phyloP scores from a whole-genome alignment of 225 moss, liverwort and hornwort species.

The Rhytidiadelphus loreus region DNA sequence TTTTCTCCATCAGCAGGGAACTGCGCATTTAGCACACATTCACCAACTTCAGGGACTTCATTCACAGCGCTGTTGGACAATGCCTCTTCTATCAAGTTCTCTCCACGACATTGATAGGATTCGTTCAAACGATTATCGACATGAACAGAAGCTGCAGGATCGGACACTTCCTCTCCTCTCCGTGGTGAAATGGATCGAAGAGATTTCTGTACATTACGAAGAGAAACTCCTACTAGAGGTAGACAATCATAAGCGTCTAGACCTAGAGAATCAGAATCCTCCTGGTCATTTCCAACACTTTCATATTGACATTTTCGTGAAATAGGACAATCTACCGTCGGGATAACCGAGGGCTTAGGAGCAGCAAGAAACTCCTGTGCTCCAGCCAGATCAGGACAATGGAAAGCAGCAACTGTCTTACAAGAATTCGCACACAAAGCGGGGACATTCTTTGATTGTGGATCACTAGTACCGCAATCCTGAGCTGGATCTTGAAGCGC shows the following conservation, averaged over 20 bases:
- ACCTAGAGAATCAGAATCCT: constrained; percentile 19
- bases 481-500: neutral
- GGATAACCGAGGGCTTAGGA: neutral
- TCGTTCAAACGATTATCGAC: neutral
- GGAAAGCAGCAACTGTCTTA: neutral
- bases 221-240: neutral
- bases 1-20: neutral
- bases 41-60: neutral
- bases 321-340: neutral
- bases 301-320: neutral
- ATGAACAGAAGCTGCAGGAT: neutral
- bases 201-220: neutral
- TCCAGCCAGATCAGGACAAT: neutral
- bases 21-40: neutral
- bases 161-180: neutral
- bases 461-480: neutral
- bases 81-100: constrained; percentile 1
- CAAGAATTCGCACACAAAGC: neutral
- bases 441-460: neutral
- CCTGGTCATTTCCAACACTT: neutral
- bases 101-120: neutral
- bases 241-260: constrained; percentile 12
- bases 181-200: neutral
- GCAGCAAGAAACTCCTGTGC: neutral
- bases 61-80: neutral